Conservation (phyloP, 192 early-diverging fungal genomes). For the Linnemannia zychae region DNA sequence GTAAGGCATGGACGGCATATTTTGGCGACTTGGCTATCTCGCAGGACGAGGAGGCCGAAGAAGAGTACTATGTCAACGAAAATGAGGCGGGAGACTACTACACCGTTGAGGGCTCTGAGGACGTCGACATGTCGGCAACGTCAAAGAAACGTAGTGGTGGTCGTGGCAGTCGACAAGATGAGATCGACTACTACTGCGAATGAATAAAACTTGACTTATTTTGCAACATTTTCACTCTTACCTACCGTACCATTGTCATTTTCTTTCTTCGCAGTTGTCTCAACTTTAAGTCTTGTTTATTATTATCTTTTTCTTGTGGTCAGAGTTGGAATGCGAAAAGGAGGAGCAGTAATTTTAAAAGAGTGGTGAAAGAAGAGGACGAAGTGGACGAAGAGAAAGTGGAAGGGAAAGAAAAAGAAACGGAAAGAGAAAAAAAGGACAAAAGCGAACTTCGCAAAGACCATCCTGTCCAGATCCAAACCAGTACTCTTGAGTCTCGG, state of each 20-base stretch:
- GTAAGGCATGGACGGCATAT: slow-evolving; percentile 83
- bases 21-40: slow-evolving; percentile 78
- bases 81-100: background rate
- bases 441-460: background rate
- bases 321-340: too few relatives aligned
- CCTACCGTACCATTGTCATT: too few relatives aligned
- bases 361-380: too few relatives aligned
- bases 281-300: too few relatives aligned
- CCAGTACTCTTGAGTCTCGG: background rate
- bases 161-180: background rate
- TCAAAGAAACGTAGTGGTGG: background rate
- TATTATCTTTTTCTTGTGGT: too few relatives aligned
- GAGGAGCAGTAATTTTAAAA: too few relatives aligned
- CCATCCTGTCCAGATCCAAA: background rate
- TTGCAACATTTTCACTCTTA: too few relatives aligned
- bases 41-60: background rate
- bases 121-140: background rate
- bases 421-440: too few relatives aligned
- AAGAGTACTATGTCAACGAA: background rate
- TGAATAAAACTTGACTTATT: too few relatives aligned
- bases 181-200: slow-evolving; percentile 8
- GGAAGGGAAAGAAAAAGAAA: background rate
- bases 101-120: background rate
- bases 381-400: too few relatives aligned
- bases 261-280: too few relatives aligned